Base-by-base conservation (phyloP, 2,329 filamentous ascomycete genomes). In the Arthroderma uncinatum region DNA sequence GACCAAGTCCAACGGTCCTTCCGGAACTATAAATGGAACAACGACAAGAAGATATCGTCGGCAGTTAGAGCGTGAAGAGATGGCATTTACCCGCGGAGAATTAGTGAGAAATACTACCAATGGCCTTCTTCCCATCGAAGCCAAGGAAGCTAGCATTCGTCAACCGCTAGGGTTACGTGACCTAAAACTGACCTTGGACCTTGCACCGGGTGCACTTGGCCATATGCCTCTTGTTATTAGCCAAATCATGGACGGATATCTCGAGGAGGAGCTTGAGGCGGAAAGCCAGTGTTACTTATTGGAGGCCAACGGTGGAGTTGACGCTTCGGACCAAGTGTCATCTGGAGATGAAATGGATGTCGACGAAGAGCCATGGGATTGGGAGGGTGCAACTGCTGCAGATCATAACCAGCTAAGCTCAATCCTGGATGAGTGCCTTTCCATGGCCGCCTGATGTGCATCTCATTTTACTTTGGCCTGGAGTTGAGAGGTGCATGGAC, bases 41-140 rank as follows among this genome's bases (percentile, higher is more conserved):
- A 85, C 90, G 68, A 95, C 89, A 1, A 81, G 85, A 63, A 84
- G 82, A 58, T 96, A 92, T 71, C 83, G 82, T 61, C 79, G 81
- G 58, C 87, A 89, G 67, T 77, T 95, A 9, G 82, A 83, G 56
- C 77, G 78, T 50, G 91, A 96, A 69, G 90, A 95, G 67, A 80
- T 85, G 44, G 80, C 82, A 0, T 83, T 82, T 25, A 79, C 83
- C 40, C 78, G 82, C n/a, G 89, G 90, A 3, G 87, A 91, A 64
- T 70, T 94, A 1, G 76, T 80, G 16, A 80, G 88, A 62, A 87
- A 90, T 58, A 85, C 86, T 59, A 71, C 73, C 19, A 85, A 81
- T 52, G 90, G 90, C 1, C 72, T 95, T 28, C 73, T 96, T 4
- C 92, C 91, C 0, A 75, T 90, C 36, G 90, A 96, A 70, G 82